These are phyloP conservation scores for Saturnispora silvae DNA, from an alignment of 805 yeast species.

Conservation along the genomic window DNA sequence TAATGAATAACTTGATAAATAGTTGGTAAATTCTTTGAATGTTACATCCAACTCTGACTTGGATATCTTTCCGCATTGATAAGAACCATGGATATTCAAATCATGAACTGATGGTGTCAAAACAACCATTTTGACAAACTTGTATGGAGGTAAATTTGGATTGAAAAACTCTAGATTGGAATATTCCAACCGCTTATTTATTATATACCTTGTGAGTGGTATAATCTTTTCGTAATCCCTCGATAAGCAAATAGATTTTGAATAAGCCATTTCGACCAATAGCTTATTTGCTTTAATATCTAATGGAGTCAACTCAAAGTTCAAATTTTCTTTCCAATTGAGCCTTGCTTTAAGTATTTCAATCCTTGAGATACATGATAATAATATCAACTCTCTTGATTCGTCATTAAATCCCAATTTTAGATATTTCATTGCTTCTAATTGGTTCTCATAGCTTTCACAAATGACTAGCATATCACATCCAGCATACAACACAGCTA, in stretches of 20 bases:
- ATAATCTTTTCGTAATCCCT: conserved; percentile 41
- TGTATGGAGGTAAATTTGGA: conserved; percentile 4
- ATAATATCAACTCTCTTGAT: conserved; percentile 31
- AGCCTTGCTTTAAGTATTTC: conserved; percentile 33
- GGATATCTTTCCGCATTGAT: neutral
- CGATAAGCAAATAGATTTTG: conserved; percentile 40
- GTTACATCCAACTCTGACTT: conserved; percentile 3
- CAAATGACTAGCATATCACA: conserved; percentile 57
- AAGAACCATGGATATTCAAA: conserved; percentile 1
- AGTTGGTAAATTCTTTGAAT: conserved; percentile 36
- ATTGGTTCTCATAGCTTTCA: conserved; percentile 42
- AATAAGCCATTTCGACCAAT: conserved; percentile 37
- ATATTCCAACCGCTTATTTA: conserved; percentile 15
- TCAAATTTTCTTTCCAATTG: conserved; percentile 28
- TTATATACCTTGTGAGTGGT: conserved; percentile 36
- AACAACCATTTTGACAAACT: conserved; percentile 4
- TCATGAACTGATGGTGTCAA: conserved; percentile 3
- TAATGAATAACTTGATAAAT: conserved; percentile 28
- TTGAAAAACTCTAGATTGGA: neutral
- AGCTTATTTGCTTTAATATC: conserved; percentile 33
- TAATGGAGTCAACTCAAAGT: conserved; percentile 24
- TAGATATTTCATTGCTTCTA: conserved; percentile 41
- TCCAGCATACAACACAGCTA: conserved; percentile 48
- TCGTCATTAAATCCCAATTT: conserved; percentile 26
- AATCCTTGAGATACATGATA: conserved; percentile 33